These are phyloP conservation scores for Clarireedia hainanense DNA, from an alignment of 2,329 filamentous ascomycete genomes.

Conservation along the genomic window DNA sequence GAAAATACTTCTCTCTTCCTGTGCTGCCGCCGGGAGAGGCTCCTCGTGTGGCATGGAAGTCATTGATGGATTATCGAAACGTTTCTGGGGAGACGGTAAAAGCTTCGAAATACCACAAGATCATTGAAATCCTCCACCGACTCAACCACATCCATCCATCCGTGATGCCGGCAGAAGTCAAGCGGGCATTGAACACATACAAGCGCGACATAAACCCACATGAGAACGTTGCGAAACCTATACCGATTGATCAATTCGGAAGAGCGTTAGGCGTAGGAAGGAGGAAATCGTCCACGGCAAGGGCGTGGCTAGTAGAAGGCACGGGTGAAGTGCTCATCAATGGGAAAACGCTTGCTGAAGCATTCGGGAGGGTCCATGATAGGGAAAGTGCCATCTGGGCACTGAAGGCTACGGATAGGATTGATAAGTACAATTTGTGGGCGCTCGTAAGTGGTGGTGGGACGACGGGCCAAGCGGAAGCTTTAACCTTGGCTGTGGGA, in stretches of 20 bases:
- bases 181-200: constrained; percentile 57
- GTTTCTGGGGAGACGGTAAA: constrained; percentile 65
- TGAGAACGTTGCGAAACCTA: constrained; percentile 53
- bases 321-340: constrained; percentile 87
- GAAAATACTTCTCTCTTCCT: constrained; percentile 67
- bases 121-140: constrained; percentile 67
- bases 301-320: constrained; percentile 85
- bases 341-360: constrained; percentile 72
- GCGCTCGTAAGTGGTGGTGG: constrained; percentile 78
- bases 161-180: constrained; percentile 64
- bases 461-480: constrained; percentile 91
- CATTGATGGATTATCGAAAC: constrained; percentile 65
- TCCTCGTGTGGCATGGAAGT: constrained; percentile 73
- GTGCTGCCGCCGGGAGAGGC: constrained; percentile 56
- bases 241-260: constrained; percentile 66
- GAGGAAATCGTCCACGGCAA: constrained; percentile 80
- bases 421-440: constrained; percentile 98
- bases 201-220: constrained; percentile 67
- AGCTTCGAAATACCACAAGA: constrained; percentile 68
- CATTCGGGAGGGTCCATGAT: constrained; percentile 84
- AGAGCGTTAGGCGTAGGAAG: constrained; percentile 73
- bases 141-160: constrained; percentile 80
- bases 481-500: constrained; percentile 80
- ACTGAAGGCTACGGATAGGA: constrained; percentile 68
- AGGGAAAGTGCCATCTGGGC: constrained; percentile 92